Conservation (phyloP, 202 grass and related monocot species). For the Zizania palustris region DNA sequence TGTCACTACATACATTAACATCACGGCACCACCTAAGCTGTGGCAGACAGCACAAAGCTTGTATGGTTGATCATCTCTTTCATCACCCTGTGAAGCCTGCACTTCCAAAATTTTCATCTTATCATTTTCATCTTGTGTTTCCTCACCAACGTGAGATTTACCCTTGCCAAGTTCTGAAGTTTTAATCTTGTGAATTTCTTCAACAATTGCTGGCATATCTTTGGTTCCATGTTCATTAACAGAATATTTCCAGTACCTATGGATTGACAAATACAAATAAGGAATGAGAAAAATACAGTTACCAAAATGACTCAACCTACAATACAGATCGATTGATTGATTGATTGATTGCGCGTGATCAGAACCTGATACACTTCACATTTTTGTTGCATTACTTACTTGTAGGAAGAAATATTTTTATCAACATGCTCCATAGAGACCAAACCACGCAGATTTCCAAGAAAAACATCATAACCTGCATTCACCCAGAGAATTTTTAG, state of each 20-base stretch:
- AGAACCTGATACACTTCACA: constrained; percentile 26
- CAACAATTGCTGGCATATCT: constrained; percentile 89
- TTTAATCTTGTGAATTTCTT: constrained; percentile 97
- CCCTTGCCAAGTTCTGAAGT: constrained; percentile 62
- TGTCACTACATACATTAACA: constrained; percentile 89
- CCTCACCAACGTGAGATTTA: not conserved
- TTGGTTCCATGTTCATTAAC: constrained; percentile 91
- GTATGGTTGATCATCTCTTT: constrained; percentile 58
- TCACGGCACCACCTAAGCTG: constrained; percentile 89
- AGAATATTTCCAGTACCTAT: constrained; percentile 96
- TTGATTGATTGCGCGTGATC: not conserved
- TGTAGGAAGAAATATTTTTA: constrained; percentile 82
- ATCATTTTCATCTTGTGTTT: constrained; percentile 53
- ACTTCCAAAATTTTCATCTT: constrained; percentile 58
- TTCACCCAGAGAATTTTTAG: constrained; percentile 19
- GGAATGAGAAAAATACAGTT: not conserved
- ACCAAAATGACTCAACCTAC: constrained; percentile 20
- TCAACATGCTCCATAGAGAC: constrained; percentile 92
- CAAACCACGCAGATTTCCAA: constrained; percentile 89
- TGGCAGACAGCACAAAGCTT: constrained; percentile 88
- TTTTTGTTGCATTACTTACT: constrained; percentile 60
- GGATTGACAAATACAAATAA: constrained; percentile 8
- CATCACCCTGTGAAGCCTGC: constrained; percentile 38
- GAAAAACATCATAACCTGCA: constrained; percentile 96
- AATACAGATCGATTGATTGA: not conserved